A percentile compares a stretch with the other conserved stretches of the same genome.
Evolutionary conservation across 108 stramenopile species (phyloP).

Genomic region (Chaetoceros muelleri): DNA sequence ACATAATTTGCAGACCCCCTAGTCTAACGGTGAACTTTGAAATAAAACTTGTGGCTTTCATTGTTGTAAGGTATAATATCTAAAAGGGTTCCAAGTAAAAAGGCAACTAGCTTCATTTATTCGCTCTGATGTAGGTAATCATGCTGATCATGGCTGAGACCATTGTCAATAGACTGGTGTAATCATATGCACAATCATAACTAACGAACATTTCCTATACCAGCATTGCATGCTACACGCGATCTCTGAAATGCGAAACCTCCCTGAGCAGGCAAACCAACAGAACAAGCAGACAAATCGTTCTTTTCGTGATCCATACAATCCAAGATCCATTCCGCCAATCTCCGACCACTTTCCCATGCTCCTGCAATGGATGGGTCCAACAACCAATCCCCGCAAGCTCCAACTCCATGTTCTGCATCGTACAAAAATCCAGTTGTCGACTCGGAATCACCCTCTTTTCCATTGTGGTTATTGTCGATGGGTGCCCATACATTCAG

Average conservation of each 20-base stretch:
- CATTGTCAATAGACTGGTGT: too few species aligned
- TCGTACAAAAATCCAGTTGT: conserved; percentile 55
- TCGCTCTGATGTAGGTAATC: too few species aligned
- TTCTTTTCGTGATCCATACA: conserved; percentile 2
- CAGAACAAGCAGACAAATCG: conserved; percentile 17
- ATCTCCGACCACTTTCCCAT: conserved; percentile 64
- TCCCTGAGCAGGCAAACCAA: conserved; percentile 15
- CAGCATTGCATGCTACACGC: conserved; percentile 18
- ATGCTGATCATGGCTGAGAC: too few species aligned
- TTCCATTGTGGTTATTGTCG: too few species aligned
- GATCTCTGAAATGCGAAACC: conserved; percentile 22
- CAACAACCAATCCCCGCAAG: conserved; percentile 79
- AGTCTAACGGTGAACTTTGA: too few species aligned
- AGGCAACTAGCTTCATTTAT: too few species aligned
- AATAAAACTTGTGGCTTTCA: too few species aligned
- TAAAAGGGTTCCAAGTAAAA: too few species aligned
- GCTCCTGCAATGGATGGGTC: conserved; percentile 71
- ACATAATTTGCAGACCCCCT: too few species aligned
- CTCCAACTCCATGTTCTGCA: conserved; percentile 40
- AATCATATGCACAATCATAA: too few species aligned
- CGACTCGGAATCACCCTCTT: background rate
- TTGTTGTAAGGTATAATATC: too few species aligned
- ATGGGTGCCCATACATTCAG: conserved; percentile 54
- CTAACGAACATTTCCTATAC: conserved; percentile 17
- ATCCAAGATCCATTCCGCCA: conserved; percentile 36